These are phyloP conservation scores for Hypholoma fasciculare DNA, from an alignment of 768 basidiomycete species.

Conservation along the genomic window DNA sequence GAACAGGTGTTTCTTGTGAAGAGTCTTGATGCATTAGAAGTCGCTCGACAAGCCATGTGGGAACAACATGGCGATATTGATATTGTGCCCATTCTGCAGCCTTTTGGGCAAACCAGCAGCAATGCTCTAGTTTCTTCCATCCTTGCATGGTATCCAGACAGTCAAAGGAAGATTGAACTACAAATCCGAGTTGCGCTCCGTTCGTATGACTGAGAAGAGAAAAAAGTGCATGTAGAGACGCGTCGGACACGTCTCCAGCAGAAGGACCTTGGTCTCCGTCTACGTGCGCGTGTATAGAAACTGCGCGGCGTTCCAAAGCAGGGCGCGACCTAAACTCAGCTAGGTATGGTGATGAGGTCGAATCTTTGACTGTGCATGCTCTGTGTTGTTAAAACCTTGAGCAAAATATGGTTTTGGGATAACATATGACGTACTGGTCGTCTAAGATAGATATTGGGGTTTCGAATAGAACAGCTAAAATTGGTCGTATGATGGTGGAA, in stretches of 20 bases:
- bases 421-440: slow-evolving; percentile 55
- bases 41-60: slow-evolving; percentile 80
- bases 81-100: slow-evolving; percentile 89
- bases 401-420: slow-evolving; percentile 7
- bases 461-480: slow-evolving; percentile 67
- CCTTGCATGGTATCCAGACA: slow-evolving; percentile 59
- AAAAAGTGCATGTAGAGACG: slow-evolving; percentile 70
- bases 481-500: slow-evolving; percentile 65
- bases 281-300: slow-evolving; percentile 86
- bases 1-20: slow-evolving; percentile 44
- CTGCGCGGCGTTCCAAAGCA: slow-evolving; percentile 76
- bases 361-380: slow-evolving; percentile 60
- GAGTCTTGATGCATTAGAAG: slow-evolving; percentile 65
- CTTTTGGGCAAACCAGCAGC: slow-evolving; percentile 79
- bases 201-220: slow-evolving; percentile 76
- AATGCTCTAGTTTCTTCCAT: slow-evolving; percentile 73
- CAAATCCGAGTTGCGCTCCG: slow-evolving; percentile 67
- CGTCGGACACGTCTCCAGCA: slow-evolving; percentile 68
- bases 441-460: slow-evolving; percentile 60
- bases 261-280: slow-evolving; percentile 88
- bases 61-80: slow-evolving; percentile 90
- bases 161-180: slow-evolving; percentile 74
- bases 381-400: slow-evolving; percentile 33
- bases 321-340: slow-evolving; percentile 85
- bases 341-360: slow-evolving; percentile 75